A percentile compares a stretch with the other conserved stretches of the same genome.
These are phyloP conservation scores for Hypoxylon sp. DNA, from an alignment of 2,329 filamentous ascomycete genomes.

Conservation along the genomic window DNA sequence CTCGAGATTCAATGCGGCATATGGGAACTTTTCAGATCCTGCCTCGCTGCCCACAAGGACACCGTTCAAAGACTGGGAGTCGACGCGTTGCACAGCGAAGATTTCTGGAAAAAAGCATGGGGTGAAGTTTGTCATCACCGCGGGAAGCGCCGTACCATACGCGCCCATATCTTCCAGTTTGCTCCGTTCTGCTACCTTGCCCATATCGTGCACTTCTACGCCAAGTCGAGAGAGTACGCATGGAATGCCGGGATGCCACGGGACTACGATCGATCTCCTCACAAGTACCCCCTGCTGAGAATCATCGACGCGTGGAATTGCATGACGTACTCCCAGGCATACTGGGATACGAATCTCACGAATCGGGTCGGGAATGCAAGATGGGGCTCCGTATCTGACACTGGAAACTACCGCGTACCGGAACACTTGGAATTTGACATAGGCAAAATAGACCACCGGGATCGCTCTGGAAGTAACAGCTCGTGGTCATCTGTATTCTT, in stretches of 20 bases:
- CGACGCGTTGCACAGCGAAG: background rate
- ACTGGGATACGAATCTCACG: conserved; percentile 12
- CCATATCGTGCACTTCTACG: conserved; percentile 21
- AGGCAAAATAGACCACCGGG: too few species aligned
- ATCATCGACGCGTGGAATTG: conserved; percentile 27
- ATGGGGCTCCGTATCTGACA: too few species aligned
- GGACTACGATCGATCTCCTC: conserved; percentile 3
- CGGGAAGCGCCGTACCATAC: too few species aligned
- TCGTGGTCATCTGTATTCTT: too few species aligned
- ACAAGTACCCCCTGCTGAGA: conserved; percentile 9
- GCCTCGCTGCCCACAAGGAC: background rate
- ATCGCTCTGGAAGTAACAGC: too few species aligned
- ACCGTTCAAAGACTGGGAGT: background rate
- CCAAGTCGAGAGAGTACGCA: conserved; percentile 21
- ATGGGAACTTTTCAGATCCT: conserved; percentile 14
- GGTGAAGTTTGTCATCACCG: background rate
- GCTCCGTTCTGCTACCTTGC: conserved; percentile 3
- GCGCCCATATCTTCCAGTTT: too few species aligned
- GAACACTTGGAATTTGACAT: too few species aligned
- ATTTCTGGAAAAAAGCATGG: conserved; percentile 18
- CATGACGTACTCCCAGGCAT: conserved; percentile 15
- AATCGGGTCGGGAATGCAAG: too few species aligned
- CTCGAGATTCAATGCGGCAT: conserved; percentile 11
- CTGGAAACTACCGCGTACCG: too few species aligned
- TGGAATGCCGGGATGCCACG: background rate